Evolutionary conservation across 2,329 filamentous ascomycete genomes (phyloP), one percentile per base, ranked within the genome.

Genomic region (Botrytis pseudocinerea): DNA sequence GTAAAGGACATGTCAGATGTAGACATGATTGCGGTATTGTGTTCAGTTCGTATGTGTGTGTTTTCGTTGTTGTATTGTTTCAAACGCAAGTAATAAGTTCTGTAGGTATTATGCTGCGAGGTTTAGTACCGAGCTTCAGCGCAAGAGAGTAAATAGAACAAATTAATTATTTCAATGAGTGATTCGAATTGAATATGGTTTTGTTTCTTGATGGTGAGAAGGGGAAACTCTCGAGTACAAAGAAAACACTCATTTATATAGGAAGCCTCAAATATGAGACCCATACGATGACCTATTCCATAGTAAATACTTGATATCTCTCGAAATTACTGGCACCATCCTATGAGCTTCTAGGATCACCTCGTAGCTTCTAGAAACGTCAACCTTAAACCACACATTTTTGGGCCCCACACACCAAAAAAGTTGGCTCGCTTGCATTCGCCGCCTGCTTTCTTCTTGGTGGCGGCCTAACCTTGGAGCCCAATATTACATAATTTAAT

Each of bases 1-100:
- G 96, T 99, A 82, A 98, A 98, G 82, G 97, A 92, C 91, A 95
- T 93, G 80, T 91, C 89, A 70, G 90, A 88, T 54, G 78, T 76
- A 83, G 88, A 89, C 92, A 94, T 93, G 77, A 77, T 89, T 81
- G 65, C 76, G 74, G 71, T 66, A 42, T 69, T 74, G 66, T 75
- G 70, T 75, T 77, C 74, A 74, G 73, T 73, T 76, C 74, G 73
- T 77, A 74, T 72, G 12, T 48, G 44, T 44, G 48, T 28, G 10
- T 51, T 59, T 48, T 72, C 28, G 48, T 71, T 57, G 48, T 65
- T 66, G 35, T 51, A 32, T 57, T 44, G 46, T 59, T 63, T 51
- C 42, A 48, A 63, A 48, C 7, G 20, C 46, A 46, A 14, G 35
- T 42, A 32, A 22, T 25, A 16, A 38, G 22, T 65, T n/a, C 35